Conservation (phyloP, 306 rosid species). For the Inga leiocalycina region DNA sequence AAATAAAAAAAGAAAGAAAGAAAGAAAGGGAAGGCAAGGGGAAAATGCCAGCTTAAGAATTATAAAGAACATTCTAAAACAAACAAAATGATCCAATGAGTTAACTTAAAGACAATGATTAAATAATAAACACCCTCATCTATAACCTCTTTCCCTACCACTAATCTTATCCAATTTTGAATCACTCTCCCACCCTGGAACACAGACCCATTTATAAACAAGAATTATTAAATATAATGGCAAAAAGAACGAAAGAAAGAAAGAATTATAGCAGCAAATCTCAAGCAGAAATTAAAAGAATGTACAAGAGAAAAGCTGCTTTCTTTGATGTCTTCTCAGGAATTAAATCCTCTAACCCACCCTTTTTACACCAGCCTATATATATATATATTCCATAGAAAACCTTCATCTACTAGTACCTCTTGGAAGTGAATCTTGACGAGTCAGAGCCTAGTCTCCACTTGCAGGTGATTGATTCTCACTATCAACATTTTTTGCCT, state of each 20-base stretch:
- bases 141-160: neutral
- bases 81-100: conserved; percentile 8
- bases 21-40: neutral
- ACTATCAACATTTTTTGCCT: conserved; percentile 38
- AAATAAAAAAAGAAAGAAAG: too few relatives aligned
- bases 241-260: conserved; percentile 21
- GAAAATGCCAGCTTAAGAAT: neutral
- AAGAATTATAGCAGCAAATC: conserved; percentile 34
- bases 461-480: conserved; percentile 25
- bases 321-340: conserved; percentile 3
- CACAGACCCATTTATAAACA: neutral
- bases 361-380: conserved; percentile 5
- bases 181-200: conserved; percentile 16
- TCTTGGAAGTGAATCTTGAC: conserved; percentile 37
- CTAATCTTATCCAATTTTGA: neutral
- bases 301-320: conserved; percentile 28
- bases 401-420: conserved; percentile 3
- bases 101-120: conserved; percentile 11
- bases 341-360: neutral
- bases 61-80: neutral
- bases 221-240: neutral
- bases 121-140: conserved; percentile 12
- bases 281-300: conserved; percentile 11
- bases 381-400: neutral
- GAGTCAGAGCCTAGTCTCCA: conserved; percentile 38